phyloP scores from a whole-genome alignment of 768 basidiomycete genomes.

The Lentinula sp. region DNA sequence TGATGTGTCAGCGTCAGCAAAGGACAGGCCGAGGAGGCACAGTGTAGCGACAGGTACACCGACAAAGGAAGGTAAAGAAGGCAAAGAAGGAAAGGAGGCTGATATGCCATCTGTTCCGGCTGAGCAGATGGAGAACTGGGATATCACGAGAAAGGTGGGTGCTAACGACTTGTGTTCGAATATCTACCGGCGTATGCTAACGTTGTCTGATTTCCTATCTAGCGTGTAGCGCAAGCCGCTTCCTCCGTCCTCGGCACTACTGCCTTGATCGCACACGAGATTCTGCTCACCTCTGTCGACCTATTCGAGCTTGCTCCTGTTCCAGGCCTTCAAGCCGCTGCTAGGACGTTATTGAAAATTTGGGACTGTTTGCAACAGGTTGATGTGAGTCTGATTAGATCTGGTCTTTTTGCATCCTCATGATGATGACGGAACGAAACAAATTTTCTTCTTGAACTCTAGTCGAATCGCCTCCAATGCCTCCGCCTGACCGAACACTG shows the following conservation, averaged over 20 bases:
- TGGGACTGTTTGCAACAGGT: conserved; percentile 54
- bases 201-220: not conserved
- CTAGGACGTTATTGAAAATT: conserved; percentile 40
- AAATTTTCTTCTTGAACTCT: not conserved
- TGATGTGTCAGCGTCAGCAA: not conserved
- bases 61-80: not conserved
- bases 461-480: conserved; percentile 67
- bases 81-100: not conserved
- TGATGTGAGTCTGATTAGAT: conserved; percentile 34
- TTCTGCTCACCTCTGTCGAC: conserved; percentile 26
- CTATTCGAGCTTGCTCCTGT: conserved; percentile 42
- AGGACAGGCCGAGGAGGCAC: not conserved
- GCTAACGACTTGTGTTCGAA: not conserved
- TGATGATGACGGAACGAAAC: not conserved
- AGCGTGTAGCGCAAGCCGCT: conserved; percentile 24
- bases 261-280: conserved; percentile 27
- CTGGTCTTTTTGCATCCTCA: not conserved
- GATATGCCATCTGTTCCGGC: not conserved
- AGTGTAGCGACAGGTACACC: not conserved
- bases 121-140: conserved; percentile 3
- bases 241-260: conserved; percentile 26
- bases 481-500: conserved; percentile 70
- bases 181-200: not conserved
- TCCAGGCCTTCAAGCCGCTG: conserved; percentile 42
- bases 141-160: not conserved